Conservation (phyloP, 2,329 filamentous ascomycete genomes). For the Colletotrichum eremochloae region DNA sequence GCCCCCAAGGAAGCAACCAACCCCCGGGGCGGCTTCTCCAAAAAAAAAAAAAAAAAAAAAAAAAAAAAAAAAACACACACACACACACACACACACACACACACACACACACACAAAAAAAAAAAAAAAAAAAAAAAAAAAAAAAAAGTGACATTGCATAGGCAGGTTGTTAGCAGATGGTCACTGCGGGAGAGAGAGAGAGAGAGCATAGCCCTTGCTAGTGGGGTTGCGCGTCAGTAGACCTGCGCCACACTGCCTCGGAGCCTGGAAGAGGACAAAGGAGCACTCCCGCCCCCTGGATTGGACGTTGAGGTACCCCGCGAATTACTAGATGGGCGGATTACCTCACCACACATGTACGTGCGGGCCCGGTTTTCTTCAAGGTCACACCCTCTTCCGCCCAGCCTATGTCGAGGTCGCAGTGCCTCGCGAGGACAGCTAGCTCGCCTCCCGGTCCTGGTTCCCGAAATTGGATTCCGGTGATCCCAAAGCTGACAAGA, state of each 20-base stretch:
- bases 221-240: slow-evolving; percentile 33
- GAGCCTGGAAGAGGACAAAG: slow-evolving; percentile 8
- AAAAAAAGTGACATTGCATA: slow-evolving; percentile 12
- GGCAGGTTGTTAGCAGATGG: background rate
- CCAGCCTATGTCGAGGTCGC: slow-evolving; percentile 1
- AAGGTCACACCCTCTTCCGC: slow-evolving; percentile 14
- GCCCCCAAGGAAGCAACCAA: background rate
- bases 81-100: no score
- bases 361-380: slow-evolving; percentile 1
- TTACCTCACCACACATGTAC: slow-evolving; percentile 13
- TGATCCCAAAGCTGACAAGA: slow-evolving; percentile 12
- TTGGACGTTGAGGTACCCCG: slow-evolving; percentile 19
- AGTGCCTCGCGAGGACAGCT: slow-evolving; percentile 19
- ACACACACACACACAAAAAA: no score
- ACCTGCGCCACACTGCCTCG: slow-evolving; percentile 35
- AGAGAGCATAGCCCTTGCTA: slow-evolving; percentile 12
- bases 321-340: slow-evolving; percentile 10
- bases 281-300: background rate
- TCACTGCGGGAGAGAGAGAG: slow-evolving; percentile 19
- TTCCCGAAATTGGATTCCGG: background rate
- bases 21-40: background rate
- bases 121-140: no score
- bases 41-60: no score
- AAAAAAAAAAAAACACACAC: no score
- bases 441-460: background rate